Conservation (phyloP, 495 filamentous ascomycete genomes). For the Neurospora sublineolata region DNA sequence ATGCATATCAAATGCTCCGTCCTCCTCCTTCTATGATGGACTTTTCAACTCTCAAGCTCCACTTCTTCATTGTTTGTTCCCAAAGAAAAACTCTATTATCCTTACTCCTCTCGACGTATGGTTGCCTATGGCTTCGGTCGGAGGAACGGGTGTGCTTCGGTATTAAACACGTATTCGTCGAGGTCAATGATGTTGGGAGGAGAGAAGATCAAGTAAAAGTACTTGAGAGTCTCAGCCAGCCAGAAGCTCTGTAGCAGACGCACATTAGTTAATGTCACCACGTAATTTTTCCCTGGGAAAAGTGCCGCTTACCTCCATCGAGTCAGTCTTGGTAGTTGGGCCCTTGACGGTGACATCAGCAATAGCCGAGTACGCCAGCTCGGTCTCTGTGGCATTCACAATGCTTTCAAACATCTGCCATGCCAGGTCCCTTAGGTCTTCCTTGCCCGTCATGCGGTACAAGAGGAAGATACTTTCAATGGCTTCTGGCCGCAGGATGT, state of each 20-base stretch:
- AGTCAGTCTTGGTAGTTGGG: constrained; percentile 22
- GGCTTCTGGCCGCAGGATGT: constrained; percentile 60
- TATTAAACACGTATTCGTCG: constrained; percentile 70
- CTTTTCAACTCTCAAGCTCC: neutral
- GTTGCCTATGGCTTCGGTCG: constrained; percentile 8
- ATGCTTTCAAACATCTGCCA: constrained; percentile 48
- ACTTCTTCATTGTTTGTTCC: neutral
- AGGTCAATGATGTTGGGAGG: constrained; percentile 57
- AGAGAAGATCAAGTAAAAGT: constrained; percentile 70
- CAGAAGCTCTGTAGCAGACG: constrained; percentile 30
- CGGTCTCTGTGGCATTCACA: constrained; percentile 31
- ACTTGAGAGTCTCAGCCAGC: constrained; percentile 37
- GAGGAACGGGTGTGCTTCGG: constrained; percentile 66
- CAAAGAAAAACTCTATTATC: neutral
- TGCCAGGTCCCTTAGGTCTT: constrained; percentile 38
- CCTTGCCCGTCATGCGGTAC: constrained; percentile 48
- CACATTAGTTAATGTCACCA: neutral
- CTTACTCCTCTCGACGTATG: neutral
- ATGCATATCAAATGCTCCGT: too few species aligned
- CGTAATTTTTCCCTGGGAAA: neutral
- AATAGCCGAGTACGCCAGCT: constrained; percentile 37
- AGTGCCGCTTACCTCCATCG: constrained; percentile 28
- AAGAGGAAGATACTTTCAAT: constrained; percentile 58
- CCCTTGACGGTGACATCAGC: constrained; percentile 23
- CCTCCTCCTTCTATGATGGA: neutral